Conservation (phyloP, 148 eudicot genomes). For the Rheum nobile region DNA sequence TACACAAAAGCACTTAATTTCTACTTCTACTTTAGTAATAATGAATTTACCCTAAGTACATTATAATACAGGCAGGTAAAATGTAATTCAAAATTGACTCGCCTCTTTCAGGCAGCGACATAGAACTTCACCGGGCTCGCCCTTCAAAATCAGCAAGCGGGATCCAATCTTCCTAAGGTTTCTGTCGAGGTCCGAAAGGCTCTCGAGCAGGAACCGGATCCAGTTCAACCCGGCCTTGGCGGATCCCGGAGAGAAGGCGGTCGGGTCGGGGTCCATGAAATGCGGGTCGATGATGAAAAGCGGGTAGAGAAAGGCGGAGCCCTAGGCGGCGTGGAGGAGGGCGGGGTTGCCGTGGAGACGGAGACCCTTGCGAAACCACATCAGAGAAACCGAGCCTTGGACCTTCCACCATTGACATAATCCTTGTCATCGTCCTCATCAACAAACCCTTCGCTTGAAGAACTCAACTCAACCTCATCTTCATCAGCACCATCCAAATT, state of each 20-base stretch:
- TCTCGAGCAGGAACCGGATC: slow-evolving; percentile 67
- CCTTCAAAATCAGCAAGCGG: slow-evolving; percentile 57
- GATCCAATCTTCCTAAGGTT: slow-evolving; percentile 48
- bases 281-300: slow-evolving; percentile 76
- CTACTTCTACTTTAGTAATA: background rate
- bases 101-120: slow-evolving; percentile 62
- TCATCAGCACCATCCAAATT: too few species aligned
- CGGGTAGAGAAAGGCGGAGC: slow-evolving; percentile 45
- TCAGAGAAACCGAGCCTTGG: slow-evolving; percentile 41
- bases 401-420: too few species aligned
- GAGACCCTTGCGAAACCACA: slow-evolving; percentile 92
- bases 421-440: too few species aligned
- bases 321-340: slow-evolving; percentile 35
- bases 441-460: too few species aligned
- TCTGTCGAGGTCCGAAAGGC: slow-evolving; percentile 55
- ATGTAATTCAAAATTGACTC: background rate
- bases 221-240: slow-evolving; percentile 61
- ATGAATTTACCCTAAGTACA: too few species aligned
- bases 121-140: slow-evolving; percentile 58
- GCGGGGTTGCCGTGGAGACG: slow-evolving; percentile 94
- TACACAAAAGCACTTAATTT: background rate
- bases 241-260: slow-evolving; percentile 52
- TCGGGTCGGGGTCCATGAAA: slow-evolving; percentile 74
- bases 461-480: too few species aligned
- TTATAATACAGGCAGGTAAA: too few species aligned